Conservation (phyloP, 331 rosid genomes). For the Malus hybrid region DNA sequence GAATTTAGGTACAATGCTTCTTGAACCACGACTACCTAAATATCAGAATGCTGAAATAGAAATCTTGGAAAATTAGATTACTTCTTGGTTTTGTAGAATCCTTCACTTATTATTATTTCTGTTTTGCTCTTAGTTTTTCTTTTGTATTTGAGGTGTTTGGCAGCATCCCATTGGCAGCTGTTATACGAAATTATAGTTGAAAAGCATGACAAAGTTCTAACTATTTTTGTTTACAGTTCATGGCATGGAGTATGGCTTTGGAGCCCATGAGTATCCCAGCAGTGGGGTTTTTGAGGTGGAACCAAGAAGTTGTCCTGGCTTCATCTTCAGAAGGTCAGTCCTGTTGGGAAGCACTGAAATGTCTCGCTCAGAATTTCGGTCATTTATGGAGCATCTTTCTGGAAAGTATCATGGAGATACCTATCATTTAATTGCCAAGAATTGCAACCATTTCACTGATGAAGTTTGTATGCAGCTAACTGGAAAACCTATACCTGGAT, state of each 20-base stretch:
- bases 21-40: neutral
- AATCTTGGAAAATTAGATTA: neutral
- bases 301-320: constrained; percentile 96
- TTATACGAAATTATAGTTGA: neutral
- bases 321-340: constrained; percentile 74
- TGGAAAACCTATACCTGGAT: constrained; percentile 86
- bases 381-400: constrained; percentile 74
- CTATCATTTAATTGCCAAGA: constrained; percentile 88
- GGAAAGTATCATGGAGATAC: constrained; percentile 84
- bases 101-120: neutral
- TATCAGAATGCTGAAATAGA: neutral
- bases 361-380: constrained; percentile 61
- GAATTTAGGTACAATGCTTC: neutral
- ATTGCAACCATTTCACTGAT: constrained; percentile 90
- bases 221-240: constrained; percentile 49
- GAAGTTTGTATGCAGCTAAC: constrained; percentile 82
- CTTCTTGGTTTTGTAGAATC: neutral
- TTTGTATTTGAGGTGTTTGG: neutral
- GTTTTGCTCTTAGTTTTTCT: neutral
- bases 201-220: constrained; percentile 14
- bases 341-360: constrained; percentile 79
- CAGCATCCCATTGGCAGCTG: neutral
- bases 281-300: constrained; percentile 98
- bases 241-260: constrained; percentile 82
- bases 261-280: constrained; percentile 84